phyloP scores from a whole-genome alignment of 257 asterid species.

The Fraxinus anomala region DNA sequence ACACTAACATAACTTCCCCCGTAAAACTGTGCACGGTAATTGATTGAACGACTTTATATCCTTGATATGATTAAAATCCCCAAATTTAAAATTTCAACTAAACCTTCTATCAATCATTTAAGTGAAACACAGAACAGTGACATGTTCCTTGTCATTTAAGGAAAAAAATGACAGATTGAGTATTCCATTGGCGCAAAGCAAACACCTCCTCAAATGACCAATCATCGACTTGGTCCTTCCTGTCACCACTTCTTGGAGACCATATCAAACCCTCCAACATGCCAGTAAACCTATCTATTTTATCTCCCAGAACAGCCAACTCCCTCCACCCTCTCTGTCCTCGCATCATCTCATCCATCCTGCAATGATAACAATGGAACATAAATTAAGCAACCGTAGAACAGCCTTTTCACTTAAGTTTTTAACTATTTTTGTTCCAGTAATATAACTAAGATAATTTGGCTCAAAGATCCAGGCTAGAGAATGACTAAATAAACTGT shows the following conservation, averaged over 20 bases:
- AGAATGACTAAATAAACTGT: neutral
- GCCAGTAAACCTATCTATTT: constrained; percentile 40
- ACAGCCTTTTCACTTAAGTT: neutral
- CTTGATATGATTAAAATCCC: neutral
- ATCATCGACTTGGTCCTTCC: constrained; percentile 70
- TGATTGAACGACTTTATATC: neutral
- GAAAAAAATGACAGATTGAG: neutral
- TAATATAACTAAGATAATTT: too few species aligned
- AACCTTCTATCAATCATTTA: neutral
- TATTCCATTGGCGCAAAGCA: constrained; percentile 30
- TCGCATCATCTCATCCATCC: constrained; percentile 65
- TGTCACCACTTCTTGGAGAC: constrained; percentile 83
- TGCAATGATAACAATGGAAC: constrained; percentile 15
- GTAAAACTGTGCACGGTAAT: neutral
- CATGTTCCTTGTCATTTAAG: neutral
- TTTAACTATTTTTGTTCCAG: neutral
- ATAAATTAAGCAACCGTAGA: neutral
- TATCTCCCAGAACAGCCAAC: constrained; percentile 51
- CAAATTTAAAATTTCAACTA: neutral
- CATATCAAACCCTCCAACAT: constrained; percentile 79
- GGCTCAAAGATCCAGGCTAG: neutral
- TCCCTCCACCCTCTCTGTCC: constrained; percentile 64
- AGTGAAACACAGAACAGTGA: neutral
- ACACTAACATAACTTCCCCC: neutral
- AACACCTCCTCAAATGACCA: constrained; percentile 98